A percentile compares a stretch with the other conserved stretches of the same genome.
Evolutionary conservation across 257 asterid species (phyloP).

Genomic region (Salvia hispanica): DNA sequence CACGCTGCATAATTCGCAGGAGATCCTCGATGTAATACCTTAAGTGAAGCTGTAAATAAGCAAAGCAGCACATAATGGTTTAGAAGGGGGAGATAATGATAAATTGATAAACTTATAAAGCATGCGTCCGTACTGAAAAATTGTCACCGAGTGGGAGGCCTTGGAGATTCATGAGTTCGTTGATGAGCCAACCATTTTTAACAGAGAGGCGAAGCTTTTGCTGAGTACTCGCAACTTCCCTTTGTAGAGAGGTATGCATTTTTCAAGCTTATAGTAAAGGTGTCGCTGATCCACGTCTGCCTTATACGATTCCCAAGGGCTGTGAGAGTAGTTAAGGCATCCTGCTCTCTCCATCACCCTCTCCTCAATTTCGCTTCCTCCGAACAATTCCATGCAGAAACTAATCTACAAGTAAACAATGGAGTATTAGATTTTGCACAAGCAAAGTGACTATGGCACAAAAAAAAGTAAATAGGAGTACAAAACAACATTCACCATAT

Average conservation of each 20-base stretch:
- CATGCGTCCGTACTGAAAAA: slow-evolving; percentile 50
- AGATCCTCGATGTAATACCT: slow-evolving; percentile 80
- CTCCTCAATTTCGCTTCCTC: slow-evolving; percentile 77
- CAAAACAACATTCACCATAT: too few species aligned
- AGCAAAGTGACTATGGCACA: too few species aligned
- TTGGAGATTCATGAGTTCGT: slow-evolving; percentile 94
- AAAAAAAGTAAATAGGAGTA: too few species aligned
- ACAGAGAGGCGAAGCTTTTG: slow-evolving; percentile 70
- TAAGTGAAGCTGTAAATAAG: slow-evolving; percentile 70
- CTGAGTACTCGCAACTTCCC: slow-evolving; percentile 95
- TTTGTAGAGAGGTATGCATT: slow-evolving; percentile 66
- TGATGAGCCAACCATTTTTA: slow-evolving; percentile 75
- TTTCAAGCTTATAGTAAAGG: slow-evolving; percentile 79
- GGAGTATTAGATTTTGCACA: neutral
- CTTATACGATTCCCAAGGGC: slow-evolving; percentile 93
- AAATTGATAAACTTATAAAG: neutral
- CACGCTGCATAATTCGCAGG: slow-evolving; percentile 70
- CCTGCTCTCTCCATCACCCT: slow-evolving; percentile 94
- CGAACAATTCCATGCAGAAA: slow-evolving; percentile 89
- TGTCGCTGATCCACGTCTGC: slow-evolving; percentile 83
- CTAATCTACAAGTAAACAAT: slow-evolving; percentile 48
- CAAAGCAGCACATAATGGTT: neutral
- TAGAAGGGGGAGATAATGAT: neutral
- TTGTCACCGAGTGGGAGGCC: slow-evolving; percentile 93
- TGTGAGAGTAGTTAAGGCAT: slow-evolving; percentile 74